Evolutionary conservation across 768 basidiomycete species (phyloP).

Genomic region (Ephemerocybe angulata): DNA sequence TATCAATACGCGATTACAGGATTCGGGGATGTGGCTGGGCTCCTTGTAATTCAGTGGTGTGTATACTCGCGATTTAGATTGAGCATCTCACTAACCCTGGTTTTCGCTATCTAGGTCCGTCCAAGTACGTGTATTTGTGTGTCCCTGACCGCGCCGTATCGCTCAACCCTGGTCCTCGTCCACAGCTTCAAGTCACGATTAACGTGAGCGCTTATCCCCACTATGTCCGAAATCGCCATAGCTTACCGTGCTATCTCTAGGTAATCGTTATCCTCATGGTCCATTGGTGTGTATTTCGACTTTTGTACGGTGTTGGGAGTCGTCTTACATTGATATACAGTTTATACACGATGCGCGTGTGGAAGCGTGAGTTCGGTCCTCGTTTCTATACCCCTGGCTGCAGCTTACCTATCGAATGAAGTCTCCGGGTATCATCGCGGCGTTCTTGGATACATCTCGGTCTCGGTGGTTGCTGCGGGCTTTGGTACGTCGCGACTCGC

Average conservation of each 20-base stretch:
- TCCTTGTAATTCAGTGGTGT: slow-evolving; percentile 30
- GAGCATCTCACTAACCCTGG: not conserved
- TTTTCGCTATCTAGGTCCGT: slow-evolving; percentile 25
- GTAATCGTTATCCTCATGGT: slow-evolving; percentile 42
- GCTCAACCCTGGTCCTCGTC: not conserved
- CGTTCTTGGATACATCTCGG: slow-evolving; percentile 24
- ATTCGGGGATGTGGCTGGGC: slow-evolving; percentile 28
- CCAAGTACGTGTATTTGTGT: slow-evolving; percentile 21
- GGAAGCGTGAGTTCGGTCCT: slow-evolving; percentile 37
- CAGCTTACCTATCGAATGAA: slow-evolving; percentile 23
- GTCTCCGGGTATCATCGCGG: slow-evolving; percentile 25
- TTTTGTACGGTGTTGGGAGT: not conserved
- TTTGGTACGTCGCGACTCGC: slow-evolving; percentile 29
- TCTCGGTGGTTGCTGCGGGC: slow-evolving; percentile 33
- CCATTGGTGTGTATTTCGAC: slow-evolving; percentile 36
- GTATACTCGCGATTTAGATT: slow-evolving; percentile 1
- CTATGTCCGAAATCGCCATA: not conserved
- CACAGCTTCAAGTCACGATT: slow-evolving; percentile 38
- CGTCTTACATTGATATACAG: slow-evolving; percentile 18
- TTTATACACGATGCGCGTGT: slow-evolving; percentile 43
- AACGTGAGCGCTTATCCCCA: slow-evolving; percentile 29
- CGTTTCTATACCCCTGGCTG: slow-evolving; percentile 14
- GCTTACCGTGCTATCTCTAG: slow-evolving; percentile 15
- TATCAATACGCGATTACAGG: slow-evolving; percentile 35
- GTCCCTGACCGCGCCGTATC: too few relatives aligned